phyloP scores from a whole-genome alignment of 768 basidiomycete species.

The Amanita jacksonii region DNA sequence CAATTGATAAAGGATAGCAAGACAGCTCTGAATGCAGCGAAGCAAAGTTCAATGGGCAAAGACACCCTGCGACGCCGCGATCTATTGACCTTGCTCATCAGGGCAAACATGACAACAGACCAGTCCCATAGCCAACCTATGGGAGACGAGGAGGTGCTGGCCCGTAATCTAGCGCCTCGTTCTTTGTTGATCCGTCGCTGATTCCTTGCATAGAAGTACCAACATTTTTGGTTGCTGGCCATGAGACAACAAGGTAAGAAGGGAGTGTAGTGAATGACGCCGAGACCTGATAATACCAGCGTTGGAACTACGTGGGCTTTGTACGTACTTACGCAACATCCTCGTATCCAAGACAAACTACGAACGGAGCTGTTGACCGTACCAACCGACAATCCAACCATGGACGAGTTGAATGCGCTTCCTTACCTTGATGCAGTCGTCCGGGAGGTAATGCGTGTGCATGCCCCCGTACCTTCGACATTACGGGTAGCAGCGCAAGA shows the following conservation, averaged over 20 bases:
- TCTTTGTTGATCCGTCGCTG: neutral
- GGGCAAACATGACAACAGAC: slow-evolving; percentile 57
- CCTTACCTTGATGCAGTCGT: slow-evolving; percentile 64
- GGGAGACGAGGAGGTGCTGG: slow-evolving; percentile 52
- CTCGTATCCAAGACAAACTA: slow-evolving; percentile 42
- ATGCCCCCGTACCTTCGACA: slow-evolving; percentile 39
- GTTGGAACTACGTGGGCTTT: slow-evolving; percentile 50
- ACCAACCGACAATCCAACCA: slow-evolving; percentile 47
- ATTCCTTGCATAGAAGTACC: slow-evolving; percentile 38
- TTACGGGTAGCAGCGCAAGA: slow-evolving; percentile 38
- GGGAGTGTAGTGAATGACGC: neutral
- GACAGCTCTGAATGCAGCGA: slow-evolving; percentile 15
- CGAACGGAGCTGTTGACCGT: slow-evolving; percentile 46
- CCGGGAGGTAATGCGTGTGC: slow-evolving; percentile 48
- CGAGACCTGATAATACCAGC: slow-evolving; percentile 13
- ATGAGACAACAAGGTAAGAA: slow-evolving; percentile 43
- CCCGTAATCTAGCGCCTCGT: slow-evolving; percentile 27
- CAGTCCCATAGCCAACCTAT: slow-evolving; percentile 43
- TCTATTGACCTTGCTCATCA: slow-evolving; percentile 49
- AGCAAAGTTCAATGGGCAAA: slow-evolving; percentile 21
- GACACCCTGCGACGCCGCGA: slow-evolving; percentile 33
- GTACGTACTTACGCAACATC: slow-evolving; percentile 40
- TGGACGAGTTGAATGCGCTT: slow-evolving; percentile 59
- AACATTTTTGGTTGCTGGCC: slow-evolving; percentile 51
- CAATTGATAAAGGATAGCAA: slow-evolving; percentile 45